These are phyloP conservation scores for Neonectria neomacrospora DNA, from an alignment of 2,329 filamentous ascomycete genomes.

Conservation along the genomic window DNA sequence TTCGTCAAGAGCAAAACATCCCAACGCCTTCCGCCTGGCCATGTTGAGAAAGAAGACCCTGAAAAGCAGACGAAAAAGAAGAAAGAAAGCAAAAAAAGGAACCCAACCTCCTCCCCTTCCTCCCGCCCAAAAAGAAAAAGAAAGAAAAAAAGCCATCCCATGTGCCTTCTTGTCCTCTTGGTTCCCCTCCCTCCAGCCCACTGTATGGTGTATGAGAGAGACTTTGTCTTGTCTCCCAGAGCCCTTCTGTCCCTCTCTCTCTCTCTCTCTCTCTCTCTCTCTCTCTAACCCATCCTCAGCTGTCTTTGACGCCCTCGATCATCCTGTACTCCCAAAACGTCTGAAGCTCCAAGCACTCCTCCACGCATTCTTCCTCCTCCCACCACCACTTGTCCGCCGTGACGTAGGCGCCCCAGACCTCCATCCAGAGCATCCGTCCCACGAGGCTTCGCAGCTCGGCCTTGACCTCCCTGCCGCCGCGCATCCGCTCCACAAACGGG, in stretches of 20 bases:
- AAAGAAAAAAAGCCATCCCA: slow-evolving; percentile 14
- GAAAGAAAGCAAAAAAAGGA: not conserved
- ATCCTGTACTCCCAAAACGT: slow-evolving; percentile 70
- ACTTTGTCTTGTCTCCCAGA: not conserved
- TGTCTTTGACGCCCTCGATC: slow-evolving; percentile 64
- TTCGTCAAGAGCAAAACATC: slow-evolving; percentile 1
- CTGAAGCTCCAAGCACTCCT: slow-evolving; percentile 64
- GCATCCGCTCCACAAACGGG: slow-evolving; percentile 34
- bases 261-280: not conserved
- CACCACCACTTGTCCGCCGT: slow-evolving; percentile 68
- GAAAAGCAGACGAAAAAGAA: not conserved
- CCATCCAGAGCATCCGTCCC: slow-evolving; percentile 69
- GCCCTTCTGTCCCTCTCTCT: too few relatives aligned
- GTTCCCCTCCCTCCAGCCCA: not conserved
- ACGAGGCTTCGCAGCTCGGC: slow-evolving; percentile 63
- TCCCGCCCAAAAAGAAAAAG: not conserved
- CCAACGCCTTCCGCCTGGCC: slow-evolving; percentile 6
- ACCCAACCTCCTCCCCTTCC: not conserved
- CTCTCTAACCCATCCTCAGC: not conserved
- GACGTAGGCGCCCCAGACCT: slow-evolving; percentile 68
- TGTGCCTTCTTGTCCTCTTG: not conserved
- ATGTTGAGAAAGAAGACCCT: not conserved
- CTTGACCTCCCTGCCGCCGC: slow-evolving; percentile 49
- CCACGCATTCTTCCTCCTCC: slow-evolving; percentile 65
- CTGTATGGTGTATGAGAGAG: not conserved